phyloP scores from a whole-genome alignment of 148 eudicot genomes.

The Cornus controversa region DNA sequence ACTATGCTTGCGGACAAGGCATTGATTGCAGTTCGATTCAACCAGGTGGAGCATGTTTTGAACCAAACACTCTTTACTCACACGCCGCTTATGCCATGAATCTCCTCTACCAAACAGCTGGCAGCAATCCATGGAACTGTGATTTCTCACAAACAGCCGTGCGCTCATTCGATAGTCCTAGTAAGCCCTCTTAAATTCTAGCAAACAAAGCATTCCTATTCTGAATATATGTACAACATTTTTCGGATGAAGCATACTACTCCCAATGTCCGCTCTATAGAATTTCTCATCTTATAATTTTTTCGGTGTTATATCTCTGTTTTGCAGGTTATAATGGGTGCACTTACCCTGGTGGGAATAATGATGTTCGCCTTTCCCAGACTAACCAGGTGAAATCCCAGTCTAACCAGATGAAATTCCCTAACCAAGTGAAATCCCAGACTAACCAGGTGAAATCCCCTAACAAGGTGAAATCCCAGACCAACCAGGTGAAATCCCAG shows the following conservation, averaged over 20 bases:
- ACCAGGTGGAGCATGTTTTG: constrained; percentile 22
- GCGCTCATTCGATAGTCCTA: constrained; percentile 14
- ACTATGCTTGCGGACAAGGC: constrained; percentile 20
- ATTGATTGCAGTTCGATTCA: constrained; percentile 24
- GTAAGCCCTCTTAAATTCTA: constrained; percentile 4
- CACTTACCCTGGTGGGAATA: background rate
- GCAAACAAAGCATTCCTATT: background rate
- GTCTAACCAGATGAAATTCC: too few relatives aligned
- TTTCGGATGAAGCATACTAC: too few relatives aligned
- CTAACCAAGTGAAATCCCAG: too few relatives aligned
- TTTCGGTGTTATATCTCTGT: too few relatives aligned
- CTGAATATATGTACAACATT: background rate
- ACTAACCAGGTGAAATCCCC: too few relatives aligned
- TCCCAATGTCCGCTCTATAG: too few relatives aligned
- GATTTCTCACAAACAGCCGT: constrained; percentile 21
- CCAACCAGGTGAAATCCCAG: too few relatives aligned
- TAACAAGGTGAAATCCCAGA: too few relatives aligned
- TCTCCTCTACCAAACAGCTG: constrained; percentile 17
- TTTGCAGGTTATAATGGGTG: too few relatives aligned
- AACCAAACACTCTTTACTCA: constrained; percentile 17
- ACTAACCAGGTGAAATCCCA: too few relatives aligned
- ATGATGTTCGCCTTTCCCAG: constrained; percentile 47
- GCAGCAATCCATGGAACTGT: constrained; percentile 14
- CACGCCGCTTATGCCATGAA: constrained; percentile 24
- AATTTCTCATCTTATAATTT: too few relatives aligned